A percentile compares a stretch with the other conserved stretches of the same genome.
phyloP scores from a whole-genome alignment of 805 yeast species.

The Lipomyces mesembrius region DNA sequence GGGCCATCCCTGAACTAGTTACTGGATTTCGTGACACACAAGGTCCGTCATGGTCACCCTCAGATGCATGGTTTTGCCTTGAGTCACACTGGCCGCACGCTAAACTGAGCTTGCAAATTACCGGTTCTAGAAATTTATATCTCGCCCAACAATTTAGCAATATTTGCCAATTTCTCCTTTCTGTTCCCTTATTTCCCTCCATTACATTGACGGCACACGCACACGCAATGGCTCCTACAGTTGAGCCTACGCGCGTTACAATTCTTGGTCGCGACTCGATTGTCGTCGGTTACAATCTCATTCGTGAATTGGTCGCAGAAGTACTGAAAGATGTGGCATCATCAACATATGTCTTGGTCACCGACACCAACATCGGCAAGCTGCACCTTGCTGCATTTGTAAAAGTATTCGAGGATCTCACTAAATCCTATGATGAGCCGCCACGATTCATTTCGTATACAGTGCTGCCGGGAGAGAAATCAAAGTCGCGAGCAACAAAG shows the following conservation, averaged over 20 bases:
- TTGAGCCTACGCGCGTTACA: slow-evolving; percentile 39
- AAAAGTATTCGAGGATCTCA: slow-evolving; percentile 37
- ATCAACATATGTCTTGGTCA: slow-evolving; percentile 88
- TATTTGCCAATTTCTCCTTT: neutral
- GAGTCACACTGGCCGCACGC: neutral
- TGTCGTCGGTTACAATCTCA: slow-evolving; percentile 86
- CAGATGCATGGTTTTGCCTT: neutral
- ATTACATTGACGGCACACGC: neutral
- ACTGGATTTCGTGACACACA: neutral
- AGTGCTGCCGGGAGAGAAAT: slow-evolving; percentile 91
- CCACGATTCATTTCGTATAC: slow-evolving; percentile 73
- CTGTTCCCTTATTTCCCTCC: neutral
- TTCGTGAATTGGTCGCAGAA: slow-evolving; percentile 71
- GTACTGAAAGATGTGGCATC: slow-evolving; percentile 67
- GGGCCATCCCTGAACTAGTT: neutral
- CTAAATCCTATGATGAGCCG: slow-evolving; percentile 44
- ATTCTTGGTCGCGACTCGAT: slow-evolving; percentile 83
- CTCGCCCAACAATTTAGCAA: neutral
- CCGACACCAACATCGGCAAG: slow-evolving; percentile 72
- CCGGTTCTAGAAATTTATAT: neutral
- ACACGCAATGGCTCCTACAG: slow-evolving; percentile 3
- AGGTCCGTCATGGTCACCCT: neutral
- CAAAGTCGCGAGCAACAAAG: slow-evolving; percentile 85
- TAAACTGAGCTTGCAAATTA: too few relatives aligned
- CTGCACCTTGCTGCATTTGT: slow-evolving; percentile 54